Percentiles rank a stretch among this genome's conserved stretches.
Evolutionary conservation across 768 basidiomycete genomes (phyloP).

Genomic region (Leccinum subgranulosum): DNA sequence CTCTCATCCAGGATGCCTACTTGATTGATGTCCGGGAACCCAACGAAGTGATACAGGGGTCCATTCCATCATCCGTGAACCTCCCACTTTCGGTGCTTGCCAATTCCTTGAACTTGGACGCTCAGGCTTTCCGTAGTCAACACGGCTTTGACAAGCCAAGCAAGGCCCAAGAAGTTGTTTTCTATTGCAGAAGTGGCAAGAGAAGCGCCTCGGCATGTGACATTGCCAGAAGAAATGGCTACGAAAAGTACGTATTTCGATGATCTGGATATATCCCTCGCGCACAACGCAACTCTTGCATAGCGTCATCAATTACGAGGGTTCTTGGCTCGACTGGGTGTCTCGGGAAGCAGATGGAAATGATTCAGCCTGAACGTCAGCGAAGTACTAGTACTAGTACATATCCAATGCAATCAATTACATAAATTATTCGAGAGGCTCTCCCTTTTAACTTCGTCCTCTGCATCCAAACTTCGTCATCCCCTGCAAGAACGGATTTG

Average conservation of each 20-base stretch:
- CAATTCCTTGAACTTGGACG: slow-evolving; percentile 55
- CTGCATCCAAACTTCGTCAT: background rate
- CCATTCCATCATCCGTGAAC: slow-evolving; percentile 90
- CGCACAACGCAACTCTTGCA: background rate
- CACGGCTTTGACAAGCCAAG: slow-evolving; percentile 75
- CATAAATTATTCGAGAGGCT: background rate
- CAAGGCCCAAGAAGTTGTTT: slow-evolving; percentile 71
- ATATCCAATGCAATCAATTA: background rate
- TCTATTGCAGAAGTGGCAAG: slow-evolving; percentile 89
- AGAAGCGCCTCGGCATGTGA: slow-evolving; percentile 81
- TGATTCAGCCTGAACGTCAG: slow-evolving; percentile 9
- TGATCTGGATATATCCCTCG: background rate
- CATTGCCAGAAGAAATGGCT: slow-evolving; percentile 78
- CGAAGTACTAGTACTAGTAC: slow-evolving; percentile 2
- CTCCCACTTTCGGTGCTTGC: slow-evolving; percentile 79
- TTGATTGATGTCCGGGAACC: slow-evolving; percentile 92
- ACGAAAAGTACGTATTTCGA: slow-evolving; percentile 56
- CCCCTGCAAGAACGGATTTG: background rate
- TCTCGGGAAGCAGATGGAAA: slow-evolving; percentile 46
- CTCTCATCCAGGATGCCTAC: slow-evolving; percentile 53
- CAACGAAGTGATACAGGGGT: slow-evolving; percentile 86
- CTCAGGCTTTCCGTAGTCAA: slow-evolving; percentile 55
- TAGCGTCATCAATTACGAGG: slow-evolving; percentile 73
- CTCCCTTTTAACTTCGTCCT: background rate
- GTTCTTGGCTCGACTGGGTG: slow-evolving; percentile 89